These are phyloP conservation scores for Penicillium rolfsii DNA, from an alignment of 2,329 filamentous ascomycete species.

Conservation along the genomic window DNA sequence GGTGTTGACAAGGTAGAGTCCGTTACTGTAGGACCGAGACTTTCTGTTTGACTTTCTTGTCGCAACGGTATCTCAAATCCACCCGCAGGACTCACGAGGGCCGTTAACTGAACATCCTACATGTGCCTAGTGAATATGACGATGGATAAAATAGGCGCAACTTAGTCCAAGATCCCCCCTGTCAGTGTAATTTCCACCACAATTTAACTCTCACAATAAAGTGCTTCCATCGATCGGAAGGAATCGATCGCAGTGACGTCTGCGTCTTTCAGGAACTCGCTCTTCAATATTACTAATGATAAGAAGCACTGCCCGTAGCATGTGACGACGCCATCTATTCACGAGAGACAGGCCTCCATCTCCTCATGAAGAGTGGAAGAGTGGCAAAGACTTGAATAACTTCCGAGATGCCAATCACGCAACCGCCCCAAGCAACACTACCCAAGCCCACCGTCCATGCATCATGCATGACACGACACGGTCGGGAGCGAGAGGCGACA, in stretches of 20 bases:
- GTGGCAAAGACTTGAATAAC: background rate
- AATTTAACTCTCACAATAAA: background rate
- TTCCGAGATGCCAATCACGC: background rate
- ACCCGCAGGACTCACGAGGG: background rate
- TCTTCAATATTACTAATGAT: background rate
- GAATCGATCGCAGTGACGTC: background rate
- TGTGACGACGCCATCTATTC: background rate
- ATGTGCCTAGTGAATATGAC: background rate
- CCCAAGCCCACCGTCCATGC: slow-evolving; percentile 2
- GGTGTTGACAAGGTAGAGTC: background rate
- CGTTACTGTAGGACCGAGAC: background rate
- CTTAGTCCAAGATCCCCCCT: background rate
- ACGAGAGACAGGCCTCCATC: background rate
- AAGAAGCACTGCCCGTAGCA: background rate
- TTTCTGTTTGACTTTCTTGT: background rate
- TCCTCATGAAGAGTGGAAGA: background rate
- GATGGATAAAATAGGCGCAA: background rate
- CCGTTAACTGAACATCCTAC: background rate
- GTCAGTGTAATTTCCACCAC: background rate
- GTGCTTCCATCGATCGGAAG: background rate
- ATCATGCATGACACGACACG: slow-evolving; percentile 8
- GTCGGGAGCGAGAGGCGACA: background rate
- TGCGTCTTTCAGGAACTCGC: background rate
- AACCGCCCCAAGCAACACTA: background rate
- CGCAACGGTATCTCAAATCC: background rate